These are phyloP conservation scores for Begonia loranthoides DNA, from an alignment of 306 rosid species.

Conservation along the genomic window DNA sequence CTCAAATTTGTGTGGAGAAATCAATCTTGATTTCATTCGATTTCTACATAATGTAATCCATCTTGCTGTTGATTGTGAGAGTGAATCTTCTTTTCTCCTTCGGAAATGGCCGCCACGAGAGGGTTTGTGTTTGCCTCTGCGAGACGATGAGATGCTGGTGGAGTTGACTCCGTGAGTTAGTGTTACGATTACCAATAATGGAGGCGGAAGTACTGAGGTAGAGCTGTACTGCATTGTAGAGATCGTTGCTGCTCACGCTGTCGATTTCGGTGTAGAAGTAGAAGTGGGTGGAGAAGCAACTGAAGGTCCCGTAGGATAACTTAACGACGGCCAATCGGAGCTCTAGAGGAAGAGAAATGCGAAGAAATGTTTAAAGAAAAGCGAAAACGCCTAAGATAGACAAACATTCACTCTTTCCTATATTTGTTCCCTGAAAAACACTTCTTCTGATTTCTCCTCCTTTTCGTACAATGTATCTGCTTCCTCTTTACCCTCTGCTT, in stretches of 20 bases:
- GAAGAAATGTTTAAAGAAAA: slow-evolving; percentile 68
- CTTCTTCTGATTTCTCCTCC: no score
- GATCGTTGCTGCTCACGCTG: slow-evolving; percentile 91
- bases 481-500: no score
- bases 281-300: slow-evolving; percentile 53
- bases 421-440: no score
- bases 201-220: slow-evolving; percentile 74
- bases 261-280: slow-evolving; percentile 91
- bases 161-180: slow-evolving; percentile 70
- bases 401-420: no score
- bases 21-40: slow-evolving; percentile 71
- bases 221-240: slow-evolving; percentile 87
- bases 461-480: no score
- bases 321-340: slow-evolving; percentile 51
- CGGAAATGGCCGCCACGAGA: slow-evolving; percentile 77
- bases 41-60: slow-evolving; percentile 61
- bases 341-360: slow-evolving; percentile 66
- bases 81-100: slow-evolving; percentile 84
- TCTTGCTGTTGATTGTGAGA: slow-evolving; percentile 47
- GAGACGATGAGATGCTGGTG: slow-evolving; percentile 66
- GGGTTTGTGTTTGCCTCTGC: slow-evolving; percentile 52
- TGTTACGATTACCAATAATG: slow-evolving; percentile 45
- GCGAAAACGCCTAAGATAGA: slow-evolving; percentile 66
- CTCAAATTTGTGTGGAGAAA: slow-evolving; percentile 62
- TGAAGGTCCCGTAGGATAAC: slow-evolving; percentile 32